Percentiles rank a stretch among this genome's conserved stretches.
Evolutionary conservation across 768 basidiomycete genomes (phyloP).

Genomic region (Suillus bovinus): DNA sequence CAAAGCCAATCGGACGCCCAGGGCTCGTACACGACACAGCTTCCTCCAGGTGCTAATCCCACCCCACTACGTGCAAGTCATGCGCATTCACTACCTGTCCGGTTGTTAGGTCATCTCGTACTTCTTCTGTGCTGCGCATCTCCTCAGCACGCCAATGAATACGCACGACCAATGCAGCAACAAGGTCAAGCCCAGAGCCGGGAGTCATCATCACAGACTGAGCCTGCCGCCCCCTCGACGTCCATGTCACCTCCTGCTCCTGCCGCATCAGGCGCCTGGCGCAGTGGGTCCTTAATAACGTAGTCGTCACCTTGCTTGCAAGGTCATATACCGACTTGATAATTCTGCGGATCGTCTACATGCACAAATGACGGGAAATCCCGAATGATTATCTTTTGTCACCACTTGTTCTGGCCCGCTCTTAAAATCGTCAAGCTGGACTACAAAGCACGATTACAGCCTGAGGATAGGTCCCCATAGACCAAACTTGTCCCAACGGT

Average conservation of each 20-base stretch:
- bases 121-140: not conserved
- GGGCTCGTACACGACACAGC: not conserved
- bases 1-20: not conserved
- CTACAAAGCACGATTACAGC: too few species aligned
- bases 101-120: not conserved
- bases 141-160: not conserved
- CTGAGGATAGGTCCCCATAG: too few species aligned
- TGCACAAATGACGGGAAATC: too few species aligned
- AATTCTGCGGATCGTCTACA: too few species aligned
- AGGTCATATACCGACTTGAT: too few species aligned
- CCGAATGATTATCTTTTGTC: too few species aligned
- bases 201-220: not conserved
- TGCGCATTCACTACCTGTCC: not conserved
- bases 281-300: too few species aligned
- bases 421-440: too few species aligned
- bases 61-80: not conserved
- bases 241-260: not conserved
- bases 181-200: not conserved
- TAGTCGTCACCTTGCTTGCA: too few species aligned
- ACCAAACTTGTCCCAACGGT: too few species aligned
- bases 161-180: not conserved
- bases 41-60: not conserved
- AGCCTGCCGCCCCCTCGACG: not conserved
- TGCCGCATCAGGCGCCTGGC: not conserved
- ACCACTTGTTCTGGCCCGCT: too few species aligned